Conservation (phyloP, 225 moss, liverwort and hornwort genomes). For the Polytrichum commune region DNA sequence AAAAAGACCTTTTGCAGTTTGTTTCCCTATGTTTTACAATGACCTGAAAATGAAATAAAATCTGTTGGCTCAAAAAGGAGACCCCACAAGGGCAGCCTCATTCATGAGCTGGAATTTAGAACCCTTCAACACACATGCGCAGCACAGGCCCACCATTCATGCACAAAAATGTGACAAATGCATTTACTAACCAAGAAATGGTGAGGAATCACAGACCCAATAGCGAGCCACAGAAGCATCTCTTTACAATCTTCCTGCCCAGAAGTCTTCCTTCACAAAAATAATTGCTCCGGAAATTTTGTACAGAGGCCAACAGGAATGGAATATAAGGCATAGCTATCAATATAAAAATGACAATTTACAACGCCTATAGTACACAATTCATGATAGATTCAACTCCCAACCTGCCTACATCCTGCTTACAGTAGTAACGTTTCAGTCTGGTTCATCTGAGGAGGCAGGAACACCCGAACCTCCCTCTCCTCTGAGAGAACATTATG, state of each 20-base stretch:
- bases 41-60: no score
- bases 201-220: constrained; percentile 25
- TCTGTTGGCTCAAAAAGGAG: no score
- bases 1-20: no score
- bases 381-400: constrained; percentile 12
- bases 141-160: no score
- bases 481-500: constrained; percentile 81
- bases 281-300: constrained; percentile 35
- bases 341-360: constrained; percentile 53
- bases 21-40: no score
- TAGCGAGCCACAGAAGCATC: constrained; percentile 30
- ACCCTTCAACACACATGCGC: no score
- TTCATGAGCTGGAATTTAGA: no score
- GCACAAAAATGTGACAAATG: no score
- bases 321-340: constrained; percentile 26
- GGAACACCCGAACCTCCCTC: constrained; percentile 75
- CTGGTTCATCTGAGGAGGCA: constrained; percentile 74
- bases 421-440: constrained; percentile 60
- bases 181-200: no score
- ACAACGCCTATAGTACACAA: constrained; percentile 56
- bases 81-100: no score
- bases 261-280: constrained; percentile 33
- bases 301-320: constrained; percentile 43
- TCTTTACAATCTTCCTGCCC: constrained; percentile 36
- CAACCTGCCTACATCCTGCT: constrained; percentile 23